phyloP scores from a whole-genome alignment of 2,329 filamentous ascomycete species.

The Penicillium sp. region DNA sequence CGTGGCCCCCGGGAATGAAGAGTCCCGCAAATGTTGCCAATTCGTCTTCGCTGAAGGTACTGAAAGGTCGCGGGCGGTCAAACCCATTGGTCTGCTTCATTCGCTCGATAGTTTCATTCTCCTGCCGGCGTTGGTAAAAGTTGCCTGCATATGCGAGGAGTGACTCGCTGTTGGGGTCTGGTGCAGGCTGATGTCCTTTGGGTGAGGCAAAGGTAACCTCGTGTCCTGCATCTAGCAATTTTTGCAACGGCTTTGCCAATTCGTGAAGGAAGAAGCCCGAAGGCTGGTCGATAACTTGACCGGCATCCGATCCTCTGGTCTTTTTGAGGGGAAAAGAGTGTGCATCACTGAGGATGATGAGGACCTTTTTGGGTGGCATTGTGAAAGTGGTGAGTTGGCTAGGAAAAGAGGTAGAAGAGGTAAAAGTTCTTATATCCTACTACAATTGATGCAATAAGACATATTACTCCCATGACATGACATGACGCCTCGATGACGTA shows the following conservation, averaged over 20 bases:
- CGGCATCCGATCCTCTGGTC: constrained; percentile 17
- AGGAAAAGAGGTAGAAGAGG: too few relatives aligned
- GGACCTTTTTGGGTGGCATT: constrained; percentile 37
- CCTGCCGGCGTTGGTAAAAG: constrained; percentile 41
- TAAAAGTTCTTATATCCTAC: too few relatives aligned
- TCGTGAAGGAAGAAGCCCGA: constrained; percentile 40
- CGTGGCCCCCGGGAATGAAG: constrained; percentile 46
- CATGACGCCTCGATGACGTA: background rate
- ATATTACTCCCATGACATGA: too few relatives aligned
- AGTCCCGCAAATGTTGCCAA: constrained; percentile 38
- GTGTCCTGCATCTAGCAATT: constrained; percentile 36
- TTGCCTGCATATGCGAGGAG: constrained; percentile 45
- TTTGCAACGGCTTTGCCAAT: constrained; percentile 36
- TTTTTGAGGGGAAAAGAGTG: constrained; percentile 37
- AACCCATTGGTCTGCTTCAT: constrained; percentile 47
- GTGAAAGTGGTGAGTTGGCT: background rate
- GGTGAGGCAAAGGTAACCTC: constrained; percentile 47
- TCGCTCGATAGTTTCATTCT: constrained; percentile 40
- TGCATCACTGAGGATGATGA: constrained; percentile 45
- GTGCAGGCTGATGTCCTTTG: constrained; percentile 38
- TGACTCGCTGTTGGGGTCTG: constrained; percentile 42
- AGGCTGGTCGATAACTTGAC: constrained; percentile 26
- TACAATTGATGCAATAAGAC: too few relatives aligned
- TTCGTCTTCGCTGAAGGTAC: constrained; percentile 39
- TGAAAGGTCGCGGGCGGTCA: constrained; percentile 35